Base-by-base conservation (phyloP, 176 grass and related monocot species). In the Ensete glaucum region DNA sequence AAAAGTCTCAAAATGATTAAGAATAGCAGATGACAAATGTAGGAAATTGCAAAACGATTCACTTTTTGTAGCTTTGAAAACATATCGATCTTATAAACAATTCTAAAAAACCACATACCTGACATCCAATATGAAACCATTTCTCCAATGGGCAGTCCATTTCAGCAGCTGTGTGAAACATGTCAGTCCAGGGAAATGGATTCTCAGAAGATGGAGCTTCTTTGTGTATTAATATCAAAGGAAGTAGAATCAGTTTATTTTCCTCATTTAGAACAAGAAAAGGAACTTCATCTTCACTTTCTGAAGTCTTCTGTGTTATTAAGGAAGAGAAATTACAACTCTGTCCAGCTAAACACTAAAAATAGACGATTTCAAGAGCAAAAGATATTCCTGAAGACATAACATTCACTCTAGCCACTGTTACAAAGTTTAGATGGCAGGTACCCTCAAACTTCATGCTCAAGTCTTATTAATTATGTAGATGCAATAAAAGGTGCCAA, bases 51-150 rank as follows among this genome's bases (percentile, higher is more conserved):
- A 69, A 68, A 69, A 69, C 15, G 5, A 15, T 22, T 2, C 15
- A 11, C 12, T 16, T 67, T 6, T 67, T 34, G 15, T 50, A 14
- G 6, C 29, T 69, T 27, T 0, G 67, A 50, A 14, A 50, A 69
- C 27, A 49, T 9, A 50, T 9, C 34, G 3, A 69, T 49, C 27
- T 69, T 14, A 2, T 50, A 26, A 16, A 9, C 1, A 25, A 55
- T 65, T 71, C 53, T 50, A 56, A 26, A 17, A 76, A 64, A 67
- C 43, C 69, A 25, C 82, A 84, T 86, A 94, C 95, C 90, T 94
- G 88, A 3, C 90, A 99, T 62, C 90, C 86, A 23, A 99, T 63
- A 80, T 91, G 88, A 77, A 99, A 69, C 95, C 95, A 99, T 84
- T 87, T 91, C 72, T 99, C 88, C 54, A 81, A 75, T 68, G 90